Conservation (phyloP, 2,329 filamentous ascomycete species). For the Didymella lethalis region DNA sequence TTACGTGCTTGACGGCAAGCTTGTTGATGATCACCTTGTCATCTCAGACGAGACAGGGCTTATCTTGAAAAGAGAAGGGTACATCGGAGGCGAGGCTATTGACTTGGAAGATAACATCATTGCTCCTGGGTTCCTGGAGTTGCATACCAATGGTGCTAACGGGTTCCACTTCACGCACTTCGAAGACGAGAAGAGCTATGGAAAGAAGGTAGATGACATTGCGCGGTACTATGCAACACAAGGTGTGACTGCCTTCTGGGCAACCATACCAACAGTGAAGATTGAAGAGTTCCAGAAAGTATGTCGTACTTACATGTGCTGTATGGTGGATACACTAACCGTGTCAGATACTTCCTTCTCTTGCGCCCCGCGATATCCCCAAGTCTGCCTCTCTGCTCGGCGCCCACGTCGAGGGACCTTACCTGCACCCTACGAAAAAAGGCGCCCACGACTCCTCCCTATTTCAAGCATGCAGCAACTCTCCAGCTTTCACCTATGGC, state of each 20-base stretch:
- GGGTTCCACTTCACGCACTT: constrained; percentile 65
- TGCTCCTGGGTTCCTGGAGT: constrained; percentile 63
- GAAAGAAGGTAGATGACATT: constrained; percentile 55
- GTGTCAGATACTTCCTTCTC: constrained; percentile 57
- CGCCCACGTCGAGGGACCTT: constrained; percentile 66
- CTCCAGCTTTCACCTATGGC: constrained; percentile 57
- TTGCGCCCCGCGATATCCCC: constrained; percentile 54
- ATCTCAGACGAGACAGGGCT: constrained; percentile 56
- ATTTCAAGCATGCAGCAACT: constrained; percentile 51
- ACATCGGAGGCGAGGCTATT: constrained; percentile 55
- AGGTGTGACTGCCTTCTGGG: constrained; percentile 63
- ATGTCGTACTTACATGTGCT: not conserved
- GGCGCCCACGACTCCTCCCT: constrained; percentile 61
- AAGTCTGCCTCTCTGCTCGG: constrained; percentile 61
- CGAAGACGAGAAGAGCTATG: constrained; percentile 53
- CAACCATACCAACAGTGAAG: constrained; percentile 61
- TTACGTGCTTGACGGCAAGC: constrained; percentile 54
- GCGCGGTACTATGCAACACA: constrained; percentile 59
- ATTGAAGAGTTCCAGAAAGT: constrained; percentile 57
- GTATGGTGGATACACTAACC: constrained; percentile 14
- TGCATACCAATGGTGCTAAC: constrained; percentile 63
- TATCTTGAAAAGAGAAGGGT: constrained; percentile 54
- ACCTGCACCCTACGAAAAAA: constrained; percentile 61
- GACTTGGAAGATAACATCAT: constrained; percentile 61
- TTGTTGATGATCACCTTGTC: constrained; percentile 55